Base-by-base conservation (phyloP, 2,329 filamentous ascomycete species). In the Paracoccidioides lutzii region DNA sequence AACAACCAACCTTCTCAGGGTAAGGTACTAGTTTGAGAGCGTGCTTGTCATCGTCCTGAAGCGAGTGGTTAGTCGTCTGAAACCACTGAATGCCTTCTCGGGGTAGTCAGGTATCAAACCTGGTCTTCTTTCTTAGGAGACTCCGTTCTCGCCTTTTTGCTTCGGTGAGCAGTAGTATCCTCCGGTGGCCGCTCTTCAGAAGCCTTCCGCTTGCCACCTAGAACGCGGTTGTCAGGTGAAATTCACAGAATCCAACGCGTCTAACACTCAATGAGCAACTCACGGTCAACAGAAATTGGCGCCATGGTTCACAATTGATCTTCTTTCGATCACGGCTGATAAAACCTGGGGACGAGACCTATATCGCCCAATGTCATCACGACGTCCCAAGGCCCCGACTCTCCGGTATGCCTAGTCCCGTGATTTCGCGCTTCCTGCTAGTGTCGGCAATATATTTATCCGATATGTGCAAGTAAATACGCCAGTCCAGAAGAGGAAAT, bases 1-100 rank as follows among this genome's bases (percentile, higher is more conserved):
- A 33, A n/a, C 14, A 41, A 56, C 71, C 59, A 67, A 87, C 85
- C 78, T 94, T 96, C 72, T 95, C 90, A 1, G 90, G 90, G 65
- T 93, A 96, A 1, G 87, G 88, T 40, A 94, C 88, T 15, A 83
- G 81, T 62, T 83, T 83, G 61, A 73, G 69, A 28, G 70, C 68
- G 57, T 78, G 79, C 64, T 80, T 80, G 14, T 77, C 74, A 6
- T 72, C 48, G 7, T 61, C 54, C 37, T 64, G 54, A 41, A 61
- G 48, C 56, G 62, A 52, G 74, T 69, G 9, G 44, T 49, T 6
- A 54, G 43, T 30, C 14, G 45, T 7, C 38, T 8, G 32, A 5
- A 32, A n/a, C 4, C 12, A 42, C 14, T 32, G 10, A 22, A 41
- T n/a, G 1, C 42, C 12, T 52, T 40, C 40, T 33, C 14, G 38